These are phyloP conservation scores for Rhodosporidiobolus odoratus DNA, from an alignment of 768 basidiomycete genomes.

Conservation along the genomic window DNA sequence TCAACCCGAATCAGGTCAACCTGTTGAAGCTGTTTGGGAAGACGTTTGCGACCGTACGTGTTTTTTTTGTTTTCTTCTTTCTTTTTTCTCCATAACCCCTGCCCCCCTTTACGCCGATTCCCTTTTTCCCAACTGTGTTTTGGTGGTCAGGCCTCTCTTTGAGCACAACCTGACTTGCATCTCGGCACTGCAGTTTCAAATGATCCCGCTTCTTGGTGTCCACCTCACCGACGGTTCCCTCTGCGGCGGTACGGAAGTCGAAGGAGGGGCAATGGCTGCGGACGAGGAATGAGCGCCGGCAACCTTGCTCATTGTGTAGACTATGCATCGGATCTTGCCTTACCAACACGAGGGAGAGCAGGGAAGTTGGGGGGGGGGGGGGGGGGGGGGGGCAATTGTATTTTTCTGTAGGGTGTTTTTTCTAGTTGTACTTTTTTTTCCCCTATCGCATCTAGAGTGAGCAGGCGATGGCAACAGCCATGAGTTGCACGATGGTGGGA, in stretches of 20 bases:
- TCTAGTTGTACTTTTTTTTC: too few relatives aligned
- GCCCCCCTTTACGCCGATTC: too few relatives aligned
- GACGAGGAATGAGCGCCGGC: conserved; percentile 9
- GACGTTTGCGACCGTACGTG: conserved; percentile 77
- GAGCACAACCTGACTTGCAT: background rate
- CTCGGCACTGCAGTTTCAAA: conserved; percentile 29
- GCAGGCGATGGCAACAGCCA: too few relatives aligned
- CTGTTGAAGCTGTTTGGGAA: conserved; percentile 84
- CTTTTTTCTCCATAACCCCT: background rate
- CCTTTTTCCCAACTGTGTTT: too few relatives aligned
- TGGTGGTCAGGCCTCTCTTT: too few relatives aligned
- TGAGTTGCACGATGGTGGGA: too few relatives aligned
- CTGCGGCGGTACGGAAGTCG: conserved; percentile 11
- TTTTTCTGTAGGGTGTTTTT: too few relatives aligned
- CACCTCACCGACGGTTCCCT: conserved; percentile 29
- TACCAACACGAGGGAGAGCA: too few relatives aligned
- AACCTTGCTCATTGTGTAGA: background rate
- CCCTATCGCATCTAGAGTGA: too few relatives aligned
- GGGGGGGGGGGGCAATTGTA: too few relatives aligned
- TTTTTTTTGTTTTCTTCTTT: background rate
- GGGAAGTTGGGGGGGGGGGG: too few relatives aligned
- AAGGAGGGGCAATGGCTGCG: background rate
- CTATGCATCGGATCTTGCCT: too few relatives aligned
- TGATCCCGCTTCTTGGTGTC: conserved; percentile 34
- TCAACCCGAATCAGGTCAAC: conserved; percentile 84